Percentiles rank a stretch among this genome's conserved stretches.
phyloP scores from a whole-genome alignment of 495 filamentous ascomycete genomes.

The Cudoniella acicularis region DNA sequence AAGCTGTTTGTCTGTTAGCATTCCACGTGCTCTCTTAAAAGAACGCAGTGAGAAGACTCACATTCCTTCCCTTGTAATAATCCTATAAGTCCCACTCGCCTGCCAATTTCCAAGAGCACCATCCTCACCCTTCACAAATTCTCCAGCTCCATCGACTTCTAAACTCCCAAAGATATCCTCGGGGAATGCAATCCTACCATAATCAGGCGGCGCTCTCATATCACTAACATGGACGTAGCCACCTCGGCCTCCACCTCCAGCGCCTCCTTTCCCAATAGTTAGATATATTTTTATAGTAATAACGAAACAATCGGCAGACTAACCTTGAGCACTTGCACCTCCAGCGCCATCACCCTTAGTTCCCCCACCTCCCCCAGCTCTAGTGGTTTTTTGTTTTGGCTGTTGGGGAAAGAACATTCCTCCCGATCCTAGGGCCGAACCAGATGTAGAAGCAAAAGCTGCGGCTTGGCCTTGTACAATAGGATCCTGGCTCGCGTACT shows the following conservation, averaged over 20 bases:
- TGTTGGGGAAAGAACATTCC: constrained; percentile 58
- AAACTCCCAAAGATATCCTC: constrained; percentile 95
- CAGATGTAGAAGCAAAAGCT: constrained; percentile 74
- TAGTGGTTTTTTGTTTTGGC: constrained; percentile 28
- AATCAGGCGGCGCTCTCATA: constrained; percentile 77
- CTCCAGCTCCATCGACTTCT: constrained; percentile 72
- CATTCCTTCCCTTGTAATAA: constrained; percentile 68
- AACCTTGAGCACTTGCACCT: constrained; percentile 75
- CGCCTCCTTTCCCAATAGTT: too few relatives aligned
- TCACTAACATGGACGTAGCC: constrained; percentile 92
- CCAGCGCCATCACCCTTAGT: constrained; percentile 59
- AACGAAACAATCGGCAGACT: too few relatives aligned
- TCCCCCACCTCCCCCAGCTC: constrained; percentile 40
- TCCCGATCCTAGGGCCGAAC: constrained; percentile 63
- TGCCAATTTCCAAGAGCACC: constrained; percentile 48
- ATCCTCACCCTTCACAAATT: constrained; percentile 54
- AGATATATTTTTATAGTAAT: too few relatives aligned
- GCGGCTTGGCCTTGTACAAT: constrained; percentile 70
- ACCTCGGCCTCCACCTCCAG: constrained; percentile 75
- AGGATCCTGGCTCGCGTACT: constrained; percentile 70
- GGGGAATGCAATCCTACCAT: constrained; percentile 81
- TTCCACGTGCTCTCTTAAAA: constrained; percentile 3
- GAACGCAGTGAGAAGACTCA: constrained; percentile 38
- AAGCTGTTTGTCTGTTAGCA: constrained; percentile 36
- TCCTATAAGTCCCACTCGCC: constrained; percentile 62